Percentiles rank a stretch among this genome's conserved stretches.
Conservation (phyloP, 805 yeast species). For the Cyberlindnera petersonii region DNA sequence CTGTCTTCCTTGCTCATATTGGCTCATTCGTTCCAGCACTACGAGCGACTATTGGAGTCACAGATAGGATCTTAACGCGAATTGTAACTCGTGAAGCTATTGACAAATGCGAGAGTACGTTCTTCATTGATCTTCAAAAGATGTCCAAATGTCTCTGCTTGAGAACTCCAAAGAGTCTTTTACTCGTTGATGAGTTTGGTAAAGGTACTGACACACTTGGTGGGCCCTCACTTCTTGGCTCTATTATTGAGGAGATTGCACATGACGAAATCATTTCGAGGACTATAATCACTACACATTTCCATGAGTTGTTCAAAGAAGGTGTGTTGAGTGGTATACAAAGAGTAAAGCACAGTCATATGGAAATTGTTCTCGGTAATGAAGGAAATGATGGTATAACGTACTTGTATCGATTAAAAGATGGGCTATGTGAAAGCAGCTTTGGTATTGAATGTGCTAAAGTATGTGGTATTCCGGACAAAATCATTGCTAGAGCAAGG, state of each 20-base stretch:
- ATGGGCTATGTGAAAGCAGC: constrained; percentile 33
- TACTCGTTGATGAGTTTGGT: constrained; percentile 52
- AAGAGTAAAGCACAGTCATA: constrained; percentile 32
- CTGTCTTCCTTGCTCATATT: constrained; percentile 47
- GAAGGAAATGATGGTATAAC: constrained; percentile 18
- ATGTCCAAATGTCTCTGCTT: constrained; percentile 40
- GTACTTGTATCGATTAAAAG: constrained; percentile 32
- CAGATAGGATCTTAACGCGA: constrained; percentile 45
- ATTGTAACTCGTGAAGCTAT: constrained; percentile 40
- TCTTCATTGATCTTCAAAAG: constrained; percentile 45
- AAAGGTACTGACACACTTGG: constrained; percentile 47
- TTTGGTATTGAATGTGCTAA: constrained; percentile 41
- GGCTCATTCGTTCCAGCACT: constrained; percentile 54
- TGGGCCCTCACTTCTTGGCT: constrained; percentile 43
- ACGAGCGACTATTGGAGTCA: constrained; percentile 42
- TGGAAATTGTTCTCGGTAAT: constrained; percentile 29
- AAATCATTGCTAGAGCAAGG: constrained; percentile 30
- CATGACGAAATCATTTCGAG: constrained; percentile 20
- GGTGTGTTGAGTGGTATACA: constrained; percentile 21
- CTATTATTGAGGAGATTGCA: constrained; percentile 30
- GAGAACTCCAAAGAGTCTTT: constrained; percentile 37
- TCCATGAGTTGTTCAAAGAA: constrained; percentile 36
- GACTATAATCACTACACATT: constrained; percentile 40
- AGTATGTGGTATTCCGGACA: constrained; percentile 32
- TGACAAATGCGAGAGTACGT: constrained; percentile 42